phyloP scores from a whole-genome alignment of 2,329 filamentous ascomycete species.

The Leptographium lundbergii region DNA sequence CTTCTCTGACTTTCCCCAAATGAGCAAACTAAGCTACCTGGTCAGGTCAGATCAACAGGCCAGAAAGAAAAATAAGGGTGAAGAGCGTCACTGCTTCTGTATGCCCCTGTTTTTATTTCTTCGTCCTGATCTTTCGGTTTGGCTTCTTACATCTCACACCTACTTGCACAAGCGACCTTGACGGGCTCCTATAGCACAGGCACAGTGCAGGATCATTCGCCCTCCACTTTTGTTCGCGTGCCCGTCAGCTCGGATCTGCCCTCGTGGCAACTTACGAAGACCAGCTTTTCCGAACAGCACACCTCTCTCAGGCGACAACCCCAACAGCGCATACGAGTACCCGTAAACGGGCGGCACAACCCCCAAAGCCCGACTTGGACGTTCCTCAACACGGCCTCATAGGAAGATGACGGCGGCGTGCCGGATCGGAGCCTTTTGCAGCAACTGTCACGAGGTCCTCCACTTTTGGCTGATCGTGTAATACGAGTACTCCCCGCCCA shows the following conservation, averaged over 20 bases:
- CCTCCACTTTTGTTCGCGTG: neutral
- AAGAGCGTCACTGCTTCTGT: neutral
- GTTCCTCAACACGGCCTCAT: neutral
- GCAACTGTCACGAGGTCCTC: neutral
- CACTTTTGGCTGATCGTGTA: neutral
- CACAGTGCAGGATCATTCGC: neutral
- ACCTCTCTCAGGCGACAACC: neutral
- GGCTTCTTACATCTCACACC: neutral
- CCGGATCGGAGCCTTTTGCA: neutral
- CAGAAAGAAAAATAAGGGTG: neutral
- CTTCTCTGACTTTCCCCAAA: neutral
- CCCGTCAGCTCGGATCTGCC: neutral
- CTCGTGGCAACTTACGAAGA: neutral
- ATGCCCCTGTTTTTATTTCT: neutral
- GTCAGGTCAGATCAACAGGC: neutral
- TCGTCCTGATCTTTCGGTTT: neutral
- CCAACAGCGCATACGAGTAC: neutral
- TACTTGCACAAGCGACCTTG: neutral
- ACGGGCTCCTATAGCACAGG: neutral
- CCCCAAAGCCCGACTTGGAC: neutral
- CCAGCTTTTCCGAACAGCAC: neutral
- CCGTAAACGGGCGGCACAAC: neutral
- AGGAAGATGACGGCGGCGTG: slow-evolving; percentile 1
- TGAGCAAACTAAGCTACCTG: neutral
- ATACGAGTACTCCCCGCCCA: neutral